Evolutionary conservation across 495 filamentous ascomycete species (phyloP).

Genomic region (Penicillium fimorum): DNA sequence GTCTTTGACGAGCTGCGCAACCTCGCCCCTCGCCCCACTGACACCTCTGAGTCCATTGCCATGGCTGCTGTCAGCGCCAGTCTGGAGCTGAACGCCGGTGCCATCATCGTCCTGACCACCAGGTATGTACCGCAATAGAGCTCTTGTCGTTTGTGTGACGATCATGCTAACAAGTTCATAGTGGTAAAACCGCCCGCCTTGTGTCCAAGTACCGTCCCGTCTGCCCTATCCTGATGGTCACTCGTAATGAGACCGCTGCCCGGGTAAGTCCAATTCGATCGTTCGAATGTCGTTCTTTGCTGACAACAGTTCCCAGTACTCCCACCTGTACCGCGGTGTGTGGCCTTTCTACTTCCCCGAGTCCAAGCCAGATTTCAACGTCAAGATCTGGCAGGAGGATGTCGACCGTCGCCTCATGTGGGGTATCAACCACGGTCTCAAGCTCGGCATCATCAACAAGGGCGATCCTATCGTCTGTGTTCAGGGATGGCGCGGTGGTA

Average conservation of each 20-base stretch:
- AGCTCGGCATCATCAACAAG: constrained; percentile 76
- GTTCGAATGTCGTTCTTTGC: constrained; percentile 1
- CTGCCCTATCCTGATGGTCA: constrained; percentile 98
- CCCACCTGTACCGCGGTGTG: constrained; percentile 94
- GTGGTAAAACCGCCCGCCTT: constrained; percentile 86
- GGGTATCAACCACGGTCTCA: constrained; percentile 82
- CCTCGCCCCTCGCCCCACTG: constrained; percentile 75
- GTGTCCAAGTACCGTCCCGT: constrained; percentile 98
- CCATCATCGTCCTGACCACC: constrained; percentile 91
- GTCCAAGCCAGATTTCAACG: constrained; percentile 90
- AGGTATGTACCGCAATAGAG: constrained; percentile 48
- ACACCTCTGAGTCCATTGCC: constrained; percentile 85
- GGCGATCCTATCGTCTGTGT: constrained; percentile 90
- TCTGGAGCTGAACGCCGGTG: constrained; percentile 92
- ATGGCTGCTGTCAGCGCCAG: constrained; percentile 94
- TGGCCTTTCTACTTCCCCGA: constrained; percentile 95
- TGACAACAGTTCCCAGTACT: constrained; percentile 54
- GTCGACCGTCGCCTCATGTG: constrained; percentile 95
- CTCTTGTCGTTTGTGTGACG: not conserved
- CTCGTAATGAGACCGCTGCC: constrained; percentile 76
- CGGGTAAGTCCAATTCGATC: constrained; percentile 49
- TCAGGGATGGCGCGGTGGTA: constrained; percentile 95
- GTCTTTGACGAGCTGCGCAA: constrained; percentile 93
- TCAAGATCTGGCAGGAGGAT: constrained; percentile 92
- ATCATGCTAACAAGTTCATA: constrained; percentile 37